A percentile compares a stretch with the other conserved stretches of the same genome.
Conservation (phyloP, 495 filamentous ascomycete genomes). For the Pseudomonodictys pantanalensis region DNA sequence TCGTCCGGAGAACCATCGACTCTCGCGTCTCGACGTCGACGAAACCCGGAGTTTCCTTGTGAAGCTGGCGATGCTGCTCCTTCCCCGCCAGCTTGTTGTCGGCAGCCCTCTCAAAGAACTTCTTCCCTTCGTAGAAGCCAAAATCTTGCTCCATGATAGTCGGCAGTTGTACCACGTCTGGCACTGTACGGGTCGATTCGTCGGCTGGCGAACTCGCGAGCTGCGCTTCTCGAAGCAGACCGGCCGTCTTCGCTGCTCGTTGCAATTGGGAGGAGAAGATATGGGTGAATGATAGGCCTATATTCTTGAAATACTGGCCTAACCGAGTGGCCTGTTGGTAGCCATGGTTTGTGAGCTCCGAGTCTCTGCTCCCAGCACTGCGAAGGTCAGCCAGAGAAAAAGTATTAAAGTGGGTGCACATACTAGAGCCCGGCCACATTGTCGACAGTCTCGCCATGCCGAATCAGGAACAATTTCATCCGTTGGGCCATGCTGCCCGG, state of each 20-base stretch:
- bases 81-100: constrained; percentile 23
- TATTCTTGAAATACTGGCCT: constrained; percentile 55
- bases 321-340: constrained; percentile 68
- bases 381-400: constrained; percentile 1
- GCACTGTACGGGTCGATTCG: neutral
- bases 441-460: constrained; percentile 85
- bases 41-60: constrained; percentile 44
- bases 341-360: constrained; percentile 76
- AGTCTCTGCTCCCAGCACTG: constrained; percentile 78
- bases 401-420: constrained; percentile 28
- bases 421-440: constrained; percentile 78
- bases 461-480: constrained; percentile 75
- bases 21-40: constrained; percentile 56
- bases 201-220: neutral
- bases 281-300: constrained; percentile 50
- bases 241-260: constrained; percentile 69
- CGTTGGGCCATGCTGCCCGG: neutral
- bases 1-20: constrained; percentile 61
- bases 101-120: constrained; percentile 23
- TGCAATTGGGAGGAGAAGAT: constrained; percentile 79
- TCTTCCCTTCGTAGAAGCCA: constrained; percentile 63
- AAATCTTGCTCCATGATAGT: constrained; percentile 72
- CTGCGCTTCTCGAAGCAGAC: constrained; percentile 58
- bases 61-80: constrained; percentile 22
- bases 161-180: constrained; percentile 47